Base-by-base conservation (phyloP, 495 filamentous ascomycete genomes). In the Astrothelium subdiscretum region DNA sequence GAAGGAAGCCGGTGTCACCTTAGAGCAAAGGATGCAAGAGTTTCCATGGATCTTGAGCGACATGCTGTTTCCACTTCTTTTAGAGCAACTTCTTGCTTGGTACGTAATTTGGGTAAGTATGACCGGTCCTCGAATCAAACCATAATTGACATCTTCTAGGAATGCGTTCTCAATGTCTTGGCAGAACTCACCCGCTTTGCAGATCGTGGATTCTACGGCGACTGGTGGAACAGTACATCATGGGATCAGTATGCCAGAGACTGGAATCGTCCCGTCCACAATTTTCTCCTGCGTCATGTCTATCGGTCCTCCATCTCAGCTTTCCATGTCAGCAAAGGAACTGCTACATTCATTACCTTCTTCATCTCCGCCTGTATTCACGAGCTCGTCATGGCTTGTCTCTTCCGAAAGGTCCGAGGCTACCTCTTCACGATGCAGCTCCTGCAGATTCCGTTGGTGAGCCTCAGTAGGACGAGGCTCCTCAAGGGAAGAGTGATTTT, bases 181-280 rank as follows among this genome's bases (percentile, higher is more conserved):
- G 87, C 86, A 3, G 87, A 91, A 69, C 69, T 91, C 59, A 89
- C 86, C 1, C 72, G 74, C 40, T 91, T 90, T 68, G 86, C 87
- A n/a, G 87, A 90, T 70, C 83, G 88, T 52, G 81, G 81, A 54
- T 90, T 90, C 74, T 90, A 90, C 68, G 84, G 83, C 40, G 83
- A 83, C 64, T 91, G 88, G 87, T 78, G 75, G 75, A 78, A 78
- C 64, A 62, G 52, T 44, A 77, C 83, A 1, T 79, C 77, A 2
- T 86, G 81, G 81, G 84, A 87, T 64, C 82, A 86, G 69, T 87
- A 87, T 65, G 86, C 87, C 11, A 76, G 87, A 3, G 87, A 90
- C 69, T 91, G 87, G 87, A 89, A 89, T 70, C 76, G 81, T 5
- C 79, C 79, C 0, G 87, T 90, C 20, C 86, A 90, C 67, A 83